These are phyloP conservation scores for Aspergillus nanangensis DNA, from an alignment of 495 filamentous ascomycete species.

Conservation along the genomic window DNA sequence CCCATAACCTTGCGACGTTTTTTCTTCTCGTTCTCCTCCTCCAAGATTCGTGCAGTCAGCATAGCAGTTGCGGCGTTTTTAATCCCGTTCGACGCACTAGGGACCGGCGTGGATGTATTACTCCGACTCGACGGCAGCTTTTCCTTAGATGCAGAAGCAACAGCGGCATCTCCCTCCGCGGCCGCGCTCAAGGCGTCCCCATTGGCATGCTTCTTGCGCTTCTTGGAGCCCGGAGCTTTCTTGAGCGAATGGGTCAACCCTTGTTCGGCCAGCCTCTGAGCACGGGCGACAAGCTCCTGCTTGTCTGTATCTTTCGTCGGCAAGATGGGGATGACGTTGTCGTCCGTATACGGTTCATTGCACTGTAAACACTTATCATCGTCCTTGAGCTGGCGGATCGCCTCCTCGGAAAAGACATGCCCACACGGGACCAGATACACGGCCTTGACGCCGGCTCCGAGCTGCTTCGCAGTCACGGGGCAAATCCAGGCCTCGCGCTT, in stretches of 20 bases:
- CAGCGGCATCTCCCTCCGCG: too few relatives aligned
- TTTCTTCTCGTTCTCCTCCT: slow-evolving; percentile 76
- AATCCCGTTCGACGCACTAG: slow-evolving; percentile 50
- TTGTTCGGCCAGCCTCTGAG: slow-evolving; percentile 58
- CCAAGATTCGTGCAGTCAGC: slow-evolving; percentile 77
- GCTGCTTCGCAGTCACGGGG: slow-evolving; percentile 79
- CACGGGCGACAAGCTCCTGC: slow-evolving; percentile 58
- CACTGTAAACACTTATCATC: slow-evolving; percentile 64
- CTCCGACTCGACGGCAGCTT: slow-evolving; percentile 16
- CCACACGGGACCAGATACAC: slow-evolving; percentile 95
- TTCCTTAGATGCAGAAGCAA: not conserved
- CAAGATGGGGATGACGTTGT: slow-evolving; percentile 82
- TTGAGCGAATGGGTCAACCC: slow-evolving; percentile 86
- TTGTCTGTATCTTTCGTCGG: slow-evolving; percentile 68
- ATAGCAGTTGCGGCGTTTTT: slow-evolving; percentile 83
- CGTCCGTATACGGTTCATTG: slow-evolving; percentile 64
- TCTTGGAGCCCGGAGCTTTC: slow-evolving; percentile 67
- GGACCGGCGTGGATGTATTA: slow-evolving; percentile 27
- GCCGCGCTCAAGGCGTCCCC: too few relatives aligned
- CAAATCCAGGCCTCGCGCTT: slow-evolving; percentile 68
- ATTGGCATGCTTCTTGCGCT: slow-evolving; percentile 57
- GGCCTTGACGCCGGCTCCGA: slow-evolving; percentile 73
- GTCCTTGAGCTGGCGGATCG: slow-evolving; percentile 70
- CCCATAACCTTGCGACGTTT: slow-evolving; percentile 70
- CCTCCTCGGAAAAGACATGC: slow-evolving; percentile 85